Evolutionary conservation across 352 stramenopile species (phyloP).

Genomic region (Phytophthora melonis): DNA sequence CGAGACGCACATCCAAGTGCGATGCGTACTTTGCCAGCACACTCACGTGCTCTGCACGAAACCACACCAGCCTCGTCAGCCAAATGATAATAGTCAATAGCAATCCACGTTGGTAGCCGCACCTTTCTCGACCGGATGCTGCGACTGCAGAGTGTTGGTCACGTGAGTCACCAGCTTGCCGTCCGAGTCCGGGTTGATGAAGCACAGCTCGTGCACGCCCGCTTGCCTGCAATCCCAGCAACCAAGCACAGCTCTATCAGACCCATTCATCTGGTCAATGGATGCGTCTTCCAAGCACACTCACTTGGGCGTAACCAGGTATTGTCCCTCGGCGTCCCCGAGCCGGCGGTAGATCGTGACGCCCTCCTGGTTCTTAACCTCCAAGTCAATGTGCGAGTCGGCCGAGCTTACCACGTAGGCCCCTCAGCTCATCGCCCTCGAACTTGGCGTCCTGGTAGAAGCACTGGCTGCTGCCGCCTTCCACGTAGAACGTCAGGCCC

Average conservation of each 20-base stretch:
- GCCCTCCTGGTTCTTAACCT: constrained; percentile 76
- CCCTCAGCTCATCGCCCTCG: constrained; percentile 66
- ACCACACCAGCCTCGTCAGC: not conserved
- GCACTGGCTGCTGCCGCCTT: constrained; percentile 49
- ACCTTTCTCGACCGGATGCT: constrained; percentile 85
- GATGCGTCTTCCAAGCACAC: not conserved
- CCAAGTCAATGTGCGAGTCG: constrained; percentile 76
- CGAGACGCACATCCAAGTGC: constrained; percentile 80
- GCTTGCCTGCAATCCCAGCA: constrained; percentile 39
- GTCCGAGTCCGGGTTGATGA: constrained; percentile 76
- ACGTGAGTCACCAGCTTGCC: constrained; percentile 85
- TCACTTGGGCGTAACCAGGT: constrained; percentile 70
- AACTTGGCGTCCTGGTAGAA: constrained; percentile 84
- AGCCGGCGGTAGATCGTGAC: constrained; percentile 63
- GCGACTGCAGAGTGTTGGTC: constrained; percentile 81
- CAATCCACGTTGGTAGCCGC: not conserved
- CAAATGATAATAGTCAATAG: not conserved
- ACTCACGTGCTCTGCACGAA: constrained; percentile 72
- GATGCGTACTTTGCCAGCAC: constrained; percentile 85
- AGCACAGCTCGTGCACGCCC: constrained; percentile 78
- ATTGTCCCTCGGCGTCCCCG: constrained; percentile 76
- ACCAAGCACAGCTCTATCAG: not conserved
- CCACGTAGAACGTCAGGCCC: constrained; percentile 81
- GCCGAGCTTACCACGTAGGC: constrained; percentile 81
- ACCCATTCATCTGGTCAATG: not conserved